These are phyloP conservation scores for Oryza meridionalis DNA, from an alignment of 176 grass and related monocot species.

Conservation along the genomic window DNA sequence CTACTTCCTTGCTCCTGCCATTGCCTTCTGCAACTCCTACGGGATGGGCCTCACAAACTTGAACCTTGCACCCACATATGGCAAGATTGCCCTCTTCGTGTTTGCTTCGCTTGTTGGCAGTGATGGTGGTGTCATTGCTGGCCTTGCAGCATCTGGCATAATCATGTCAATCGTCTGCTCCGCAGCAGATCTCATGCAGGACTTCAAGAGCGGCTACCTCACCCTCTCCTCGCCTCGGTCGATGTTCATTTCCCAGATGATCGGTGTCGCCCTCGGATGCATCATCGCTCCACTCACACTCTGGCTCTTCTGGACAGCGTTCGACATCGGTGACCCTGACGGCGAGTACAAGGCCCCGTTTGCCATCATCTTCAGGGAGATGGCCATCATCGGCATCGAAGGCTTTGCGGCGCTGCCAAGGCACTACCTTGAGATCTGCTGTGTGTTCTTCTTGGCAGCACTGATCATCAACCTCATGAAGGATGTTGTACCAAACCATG, in stretches of 20 bases:
- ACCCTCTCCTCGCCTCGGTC: conserved; percentile 46
- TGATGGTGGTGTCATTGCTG: conserved; percentile 42
- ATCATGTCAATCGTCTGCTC: conserved; percentile 55
- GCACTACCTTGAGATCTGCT: conserved; percentile 51
- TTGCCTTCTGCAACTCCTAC: conserved; percentile 58
- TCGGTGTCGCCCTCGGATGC: conserved; percentile 26
- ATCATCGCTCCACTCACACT: conserved; percentile 53
- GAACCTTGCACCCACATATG: conserved; percentile 53
- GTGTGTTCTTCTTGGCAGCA: conserved; percentile 6
- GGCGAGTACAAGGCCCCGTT: conserved; percentile 47
- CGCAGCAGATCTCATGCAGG: conserved; percentile 54
- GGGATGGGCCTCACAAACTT: conserved; percentile 55
- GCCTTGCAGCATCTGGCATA: conserved; percentile 50
- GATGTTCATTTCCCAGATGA: conserved; percentile 49
- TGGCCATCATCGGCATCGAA: conserved; percentile 49
- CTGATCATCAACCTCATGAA: conserved; percentile 42
- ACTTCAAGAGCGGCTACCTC: conserved; percentile 50
- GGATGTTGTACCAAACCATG: conserved; percentile 17
- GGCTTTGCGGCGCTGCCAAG: conserved; percentile 34
- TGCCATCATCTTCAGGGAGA: conserved; percentile 53
- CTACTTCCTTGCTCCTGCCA: conserved; percentile 53
- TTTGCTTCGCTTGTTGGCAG: conserved; percentile 40
- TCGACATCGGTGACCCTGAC: conserved; percentile 41
- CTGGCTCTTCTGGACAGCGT: conserved; percentile 55
- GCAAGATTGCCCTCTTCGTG: conserved; percentile 47